phyloP scores from a whole-genome alignment of 2,329 filamentous ascomycete genomes.

The Clonostachys sp. region DNA sequence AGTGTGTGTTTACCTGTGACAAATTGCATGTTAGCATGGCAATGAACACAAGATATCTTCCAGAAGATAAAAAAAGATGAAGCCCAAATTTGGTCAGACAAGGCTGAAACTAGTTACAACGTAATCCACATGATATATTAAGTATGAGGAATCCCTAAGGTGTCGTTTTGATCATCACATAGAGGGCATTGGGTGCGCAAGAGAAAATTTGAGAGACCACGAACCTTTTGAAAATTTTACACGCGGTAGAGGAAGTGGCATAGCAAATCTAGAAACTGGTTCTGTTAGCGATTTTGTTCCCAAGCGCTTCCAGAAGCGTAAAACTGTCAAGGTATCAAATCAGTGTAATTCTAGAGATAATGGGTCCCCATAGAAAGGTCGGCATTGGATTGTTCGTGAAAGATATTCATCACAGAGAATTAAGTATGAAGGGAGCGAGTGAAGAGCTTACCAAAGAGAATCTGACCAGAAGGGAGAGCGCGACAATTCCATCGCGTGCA shows the following conservation, averaged over 20 bases:
- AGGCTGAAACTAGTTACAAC: conserved; percentile 62
- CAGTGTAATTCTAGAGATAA: conserved; percentile 51
- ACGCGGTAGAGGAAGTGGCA: too few relatives aligned
- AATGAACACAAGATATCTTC: too few relatives aligned
- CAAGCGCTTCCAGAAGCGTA: too few relatives aligned
- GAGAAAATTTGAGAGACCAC: conserved; percentile 12
- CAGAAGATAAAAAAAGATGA: too few relatives aligned
- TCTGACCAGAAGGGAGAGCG: not conserved
- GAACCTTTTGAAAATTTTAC: conserved; percentile 37
- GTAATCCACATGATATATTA: conserved; percentile 61
- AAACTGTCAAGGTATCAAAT: conserved; percentile 25
- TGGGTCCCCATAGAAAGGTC: conserved; percentile 53
- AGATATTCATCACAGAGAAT: conserved; percentile 23
- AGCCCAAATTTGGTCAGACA: conserved; percentile 50
- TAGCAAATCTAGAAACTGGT: too few relatives aligned
- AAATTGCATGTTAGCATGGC: conserved; percentile 28
- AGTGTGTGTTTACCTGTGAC: conserved; percentile 31
- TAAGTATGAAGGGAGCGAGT: not conserved
- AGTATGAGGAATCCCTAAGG: conserved; percentile 65
- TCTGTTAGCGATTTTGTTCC: too few relatives aligned
- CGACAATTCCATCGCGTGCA: not conserved
- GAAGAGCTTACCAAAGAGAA: not conserved
- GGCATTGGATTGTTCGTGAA: conserved; percentile 60
- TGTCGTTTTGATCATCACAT: conserved; percentile 59
- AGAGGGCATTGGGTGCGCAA: conserved; percentile 15